Percentiles rank a stretch among this genome's conserved stretches.
Evolutionary conservation across 495 filamentous ascomycete species (phyloP).

Genomic region (Lasiosphaeria miniovina): DNA sequence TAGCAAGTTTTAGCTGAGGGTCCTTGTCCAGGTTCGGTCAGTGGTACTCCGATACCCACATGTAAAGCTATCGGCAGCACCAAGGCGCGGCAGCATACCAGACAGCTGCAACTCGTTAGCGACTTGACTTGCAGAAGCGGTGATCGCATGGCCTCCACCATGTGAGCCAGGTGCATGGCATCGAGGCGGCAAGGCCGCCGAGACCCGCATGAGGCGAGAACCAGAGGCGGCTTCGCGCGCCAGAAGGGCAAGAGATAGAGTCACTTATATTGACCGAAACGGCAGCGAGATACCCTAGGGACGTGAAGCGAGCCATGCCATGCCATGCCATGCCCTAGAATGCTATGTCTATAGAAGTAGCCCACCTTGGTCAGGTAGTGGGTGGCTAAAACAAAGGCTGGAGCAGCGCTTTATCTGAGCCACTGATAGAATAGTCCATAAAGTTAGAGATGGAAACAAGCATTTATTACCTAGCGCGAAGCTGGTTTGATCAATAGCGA

Average conservation of each 20-base stretch:
- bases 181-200: conserved; percentile 5
- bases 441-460: conserved; percentile 13
- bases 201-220: conserved; percentile 5
- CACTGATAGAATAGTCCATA: conserved; percentile 1
- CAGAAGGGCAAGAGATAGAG: background rate
- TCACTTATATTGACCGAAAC: background rate
- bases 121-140: background rate
- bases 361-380: background rate
- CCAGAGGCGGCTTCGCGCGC: conserved; percentile 7
- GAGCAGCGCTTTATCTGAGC: conserved; percentile 5
- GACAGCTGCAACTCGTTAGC: conserved; percentile 6
- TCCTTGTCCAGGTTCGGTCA: conserved; percentile 12
- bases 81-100: conserved; percentile 7
- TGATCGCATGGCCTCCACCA: conserved; percentile 17
- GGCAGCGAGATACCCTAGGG: background rate
- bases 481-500: conserved; percentile 14
- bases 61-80: background rate
- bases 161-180: conserved; percentile 17
- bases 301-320: background rate
- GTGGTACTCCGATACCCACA: conserved; percentile 20
- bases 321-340: no score
- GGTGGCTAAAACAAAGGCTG: background rate
- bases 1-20: conserved; percentile 15
- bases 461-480: conserved; percentile 3
- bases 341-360: no score